A percentile compares a stretch with the other conserved stretches of the same genome.
phyloP scores from a whole-genome alignment of 768 basidiomycete genomes.

The Leccinellum albellum region DNA sequence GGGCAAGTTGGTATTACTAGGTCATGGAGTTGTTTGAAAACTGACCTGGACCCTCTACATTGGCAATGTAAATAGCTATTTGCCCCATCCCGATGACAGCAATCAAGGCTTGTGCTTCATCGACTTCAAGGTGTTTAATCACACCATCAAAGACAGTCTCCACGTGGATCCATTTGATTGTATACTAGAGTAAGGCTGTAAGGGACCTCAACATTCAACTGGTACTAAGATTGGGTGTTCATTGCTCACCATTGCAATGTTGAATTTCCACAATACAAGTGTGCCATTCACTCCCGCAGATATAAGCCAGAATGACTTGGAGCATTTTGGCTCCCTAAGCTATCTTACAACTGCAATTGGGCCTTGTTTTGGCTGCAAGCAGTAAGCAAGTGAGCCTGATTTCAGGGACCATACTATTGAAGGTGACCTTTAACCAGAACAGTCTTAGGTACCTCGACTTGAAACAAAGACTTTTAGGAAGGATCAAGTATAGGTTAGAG shows the following conservation, averaged over 20 bases:
- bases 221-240: too few species aligned
- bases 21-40: too few species aligned
- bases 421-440: too few species aligned
- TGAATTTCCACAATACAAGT: not conserved
- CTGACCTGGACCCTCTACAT: not conserved
- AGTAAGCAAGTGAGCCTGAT: not conserved
- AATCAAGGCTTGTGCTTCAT: not conserved
- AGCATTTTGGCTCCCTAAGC: not conserved
- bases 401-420: not conserved
- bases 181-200: too few species aligned
- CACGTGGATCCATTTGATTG: not conserved
- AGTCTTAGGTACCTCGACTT: too few species aligned
- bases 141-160: not conserved
- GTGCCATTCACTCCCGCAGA: not conserved
- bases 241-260: not conserved
- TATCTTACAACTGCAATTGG: not conserved
- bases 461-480: too few species aligned
- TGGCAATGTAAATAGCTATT: not conserved
- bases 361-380: not conserved
- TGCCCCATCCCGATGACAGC: not conserved
- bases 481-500: too few species aligned
- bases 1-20: too few species aligned
- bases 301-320: not conserved
- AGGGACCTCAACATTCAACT: too few species aligned
- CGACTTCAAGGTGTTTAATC: not conserved